Evolutionary conservation across 768 basidiomycete genomes (phyloP).

Genomic region (Pleurotus cornucopiae): DNA sequence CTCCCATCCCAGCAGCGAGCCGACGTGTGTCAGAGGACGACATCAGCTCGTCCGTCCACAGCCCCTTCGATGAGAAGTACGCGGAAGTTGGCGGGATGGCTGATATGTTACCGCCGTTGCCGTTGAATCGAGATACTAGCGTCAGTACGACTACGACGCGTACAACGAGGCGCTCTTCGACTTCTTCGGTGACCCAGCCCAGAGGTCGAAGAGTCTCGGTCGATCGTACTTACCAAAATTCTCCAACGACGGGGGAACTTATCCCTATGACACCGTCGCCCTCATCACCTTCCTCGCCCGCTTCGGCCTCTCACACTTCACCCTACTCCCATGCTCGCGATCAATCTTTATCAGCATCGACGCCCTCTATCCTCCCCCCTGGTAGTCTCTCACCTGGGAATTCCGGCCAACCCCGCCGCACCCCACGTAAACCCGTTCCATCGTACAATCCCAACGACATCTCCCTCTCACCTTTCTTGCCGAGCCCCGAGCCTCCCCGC

Average conservation of each 20-base stretch:
- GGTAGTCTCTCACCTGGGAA: slow-evolving; percentile 3
- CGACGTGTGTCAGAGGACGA: slow-evolving; percentile 1
- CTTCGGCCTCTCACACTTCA: not conserved
- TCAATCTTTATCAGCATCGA: not conserved
- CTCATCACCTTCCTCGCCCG: not conserved
- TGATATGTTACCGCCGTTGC: slow-evolving; percentile 1
- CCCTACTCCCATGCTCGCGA: not conserved
- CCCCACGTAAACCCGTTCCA: slow-evolving; percentile 55
- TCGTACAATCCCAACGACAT: slow-evolving; percentile 33
- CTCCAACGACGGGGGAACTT: not conserved
- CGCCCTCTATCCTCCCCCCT: not conserved
- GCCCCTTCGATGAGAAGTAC: slow-evolving; percentile 6
- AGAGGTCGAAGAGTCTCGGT: not conserved
- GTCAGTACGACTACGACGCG: not conserved
- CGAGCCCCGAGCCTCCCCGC: slow-evolving; percentile 8
- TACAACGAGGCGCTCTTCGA: not conserved
- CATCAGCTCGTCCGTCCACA: slow-evolving; percentile 1
- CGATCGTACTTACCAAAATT: not conserved
- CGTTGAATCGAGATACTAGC: slow-evolving; percentile 3
- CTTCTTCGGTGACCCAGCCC: not conserved
- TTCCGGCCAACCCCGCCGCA: slow-evolving; percentile 20
- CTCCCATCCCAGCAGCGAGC: not conserved
- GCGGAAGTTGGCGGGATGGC: not conserved
- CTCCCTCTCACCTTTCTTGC: slow-evolving; percentile 15
- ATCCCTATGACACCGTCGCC: slow-evolving; percentile 1